These are phyloP conservation scores for Penicillium robsamsonii DNA, from an alignment of 495 filamentous ascomycete species.

Conservation along the genomic window DNA sequence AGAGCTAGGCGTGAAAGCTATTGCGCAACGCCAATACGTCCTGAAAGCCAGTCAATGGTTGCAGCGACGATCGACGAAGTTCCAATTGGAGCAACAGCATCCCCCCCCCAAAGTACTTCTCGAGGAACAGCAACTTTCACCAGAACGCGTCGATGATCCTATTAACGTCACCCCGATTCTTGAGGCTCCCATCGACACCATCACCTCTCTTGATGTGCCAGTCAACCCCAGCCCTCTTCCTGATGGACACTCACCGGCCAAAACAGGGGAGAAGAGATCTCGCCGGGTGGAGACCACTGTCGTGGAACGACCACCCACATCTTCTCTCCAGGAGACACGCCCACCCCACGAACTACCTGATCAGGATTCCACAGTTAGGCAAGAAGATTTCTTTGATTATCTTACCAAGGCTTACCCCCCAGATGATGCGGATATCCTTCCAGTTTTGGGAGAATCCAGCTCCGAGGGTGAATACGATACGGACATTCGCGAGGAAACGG, in stretches of 20 bases:
- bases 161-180: not conserved
- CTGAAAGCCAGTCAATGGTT: slow-evolving; percentile 48
- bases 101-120: not conserved
- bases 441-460: slow-evolving; percentile 65
- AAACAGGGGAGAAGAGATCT: not conserved
- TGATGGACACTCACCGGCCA: not conserved
- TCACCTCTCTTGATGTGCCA: not conserved
- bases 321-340: not conserved
- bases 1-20: slow-evolving; percentile 48
- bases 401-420: slow-evolving; percentile 48
- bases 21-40: slow-evolving; percentile 48
- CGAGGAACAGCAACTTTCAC: not conserved
- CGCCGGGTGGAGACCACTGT: not conserved
- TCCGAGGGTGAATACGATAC: slow-evolving; percentile 54
- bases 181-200: not conserved
- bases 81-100: slow-evolving; percentile 12
- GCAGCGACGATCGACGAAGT: slow-evolving; percentile 41
- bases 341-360: not conserved
- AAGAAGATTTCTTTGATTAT: slow-evolving; percentile 11
- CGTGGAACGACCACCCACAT: not conserved
- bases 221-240: not conserved
- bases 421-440: slow-evolving; percentile 50
- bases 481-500: slow-evolving; percentile 62
- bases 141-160: not conserved
- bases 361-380: not conserved